Evolutionary conservation across 2,329 filamentous ascomycete genomes (phyloP).

Genomic region (Alternaria sp.): DNA sequence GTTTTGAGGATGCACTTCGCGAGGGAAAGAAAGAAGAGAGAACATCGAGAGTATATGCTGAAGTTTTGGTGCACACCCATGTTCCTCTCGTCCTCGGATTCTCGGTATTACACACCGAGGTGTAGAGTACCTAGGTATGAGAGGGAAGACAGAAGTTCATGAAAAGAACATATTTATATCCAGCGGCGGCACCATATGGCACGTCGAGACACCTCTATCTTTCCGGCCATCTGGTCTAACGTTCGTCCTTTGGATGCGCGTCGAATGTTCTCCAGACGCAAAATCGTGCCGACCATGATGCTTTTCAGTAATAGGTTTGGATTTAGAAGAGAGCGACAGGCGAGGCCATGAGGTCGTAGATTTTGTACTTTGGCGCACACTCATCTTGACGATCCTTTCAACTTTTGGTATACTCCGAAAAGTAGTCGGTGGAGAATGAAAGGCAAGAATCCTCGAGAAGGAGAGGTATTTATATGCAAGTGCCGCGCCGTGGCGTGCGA

Average conservation of each 20-base stretch:
- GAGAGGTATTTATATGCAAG: background rate
- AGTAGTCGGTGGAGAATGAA: background rate
- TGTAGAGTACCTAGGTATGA: too few species aligned
- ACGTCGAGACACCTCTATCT: background rate
- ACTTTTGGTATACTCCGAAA: background rate
- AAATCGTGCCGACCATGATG: background rate
- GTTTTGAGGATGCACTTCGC: too few species aligned
- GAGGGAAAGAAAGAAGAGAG: too few species aligned
- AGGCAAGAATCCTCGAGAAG: fast-evolving
- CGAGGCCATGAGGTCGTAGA: fast-evolving
- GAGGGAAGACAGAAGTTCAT: fast-evolving
- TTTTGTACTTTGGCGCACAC: background rate
- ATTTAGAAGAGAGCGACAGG: background rate
- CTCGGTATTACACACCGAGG: too few species aligned
- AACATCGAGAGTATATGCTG: too few species aligned
- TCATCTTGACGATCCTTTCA: too few species aligned
- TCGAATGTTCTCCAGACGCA: too few species aligned
- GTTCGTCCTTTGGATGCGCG: too few species aligned
- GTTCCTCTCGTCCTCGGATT: too few species aligned
- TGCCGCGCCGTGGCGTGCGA: background rate
- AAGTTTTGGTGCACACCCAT: too few species aligned
- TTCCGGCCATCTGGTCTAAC: too few species aligned
- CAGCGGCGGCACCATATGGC: background rate
- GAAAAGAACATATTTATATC: background rate
- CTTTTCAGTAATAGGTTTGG: background rate